Percentiles rank a stretch among this genome's conserved stretches.
Conservation (phyloP, 169 alveolate genomes). For the Perkinsus marinus region DNA sequence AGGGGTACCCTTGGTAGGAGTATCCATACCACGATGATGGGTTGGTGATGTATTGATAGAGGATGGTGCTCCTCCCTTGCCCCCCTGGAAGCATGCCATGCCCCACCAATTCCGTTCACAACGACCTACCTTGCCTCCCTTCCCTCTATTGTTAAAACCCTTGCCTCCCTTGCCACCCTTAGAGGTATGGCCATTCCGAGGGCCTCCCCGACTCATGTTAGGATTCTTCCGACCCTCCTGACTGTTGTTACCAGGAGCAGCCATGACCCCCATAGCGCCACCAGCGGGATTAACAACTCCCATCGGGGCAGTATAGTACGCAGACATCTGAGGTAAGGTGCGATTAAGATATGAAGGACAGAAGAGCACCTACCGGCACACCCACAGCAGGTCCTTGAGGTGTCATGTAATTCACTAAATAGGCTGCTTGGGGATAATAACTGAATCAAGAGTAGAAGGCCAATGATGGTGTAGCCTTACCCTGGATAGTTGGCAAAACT, state of each 20-base stretch:
- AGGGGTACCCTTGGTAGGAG: background rate
- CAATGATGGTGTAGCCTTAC: background rate
- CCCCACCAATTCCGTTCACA: background rate
- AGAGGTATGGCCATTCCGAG: background rate
- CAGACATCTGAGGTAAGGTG: background rate
- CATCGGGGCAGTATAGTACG: background rate
- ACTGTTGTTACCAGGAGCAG: background rate
- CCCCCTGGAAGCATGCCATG: background rate
- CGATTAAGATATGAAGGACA: too few relatives aligned
- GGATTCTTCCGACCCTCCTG: background rate
- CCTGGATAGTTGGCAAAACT: background rate
- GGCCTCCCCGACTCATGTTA: background rate
- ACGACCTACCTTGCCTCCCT: background rate
- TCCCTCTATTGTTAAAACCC: background rate
- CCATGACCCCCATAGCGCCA: background rate
- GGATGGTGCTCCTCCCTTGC: background rate
- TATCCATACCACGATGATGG: background rate
- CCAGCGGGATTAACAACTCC: background rate
- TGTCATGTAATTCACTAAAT: background rate
- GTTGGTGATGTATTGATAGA: background rate
- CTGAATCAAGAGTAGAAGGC: background rate
- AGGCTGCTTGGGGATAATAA: background rate
- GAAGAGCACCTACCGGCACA: too few relatives aligned
- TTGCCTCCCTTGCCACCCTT: background rate
- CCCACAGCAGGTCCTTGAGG: background rate